A percentile compares a stretch with the other conserved stretches of the same genome.
Conservation (phyloP, 192 early-diverging fungal species). For the Oehlia diaphana region DNA sequence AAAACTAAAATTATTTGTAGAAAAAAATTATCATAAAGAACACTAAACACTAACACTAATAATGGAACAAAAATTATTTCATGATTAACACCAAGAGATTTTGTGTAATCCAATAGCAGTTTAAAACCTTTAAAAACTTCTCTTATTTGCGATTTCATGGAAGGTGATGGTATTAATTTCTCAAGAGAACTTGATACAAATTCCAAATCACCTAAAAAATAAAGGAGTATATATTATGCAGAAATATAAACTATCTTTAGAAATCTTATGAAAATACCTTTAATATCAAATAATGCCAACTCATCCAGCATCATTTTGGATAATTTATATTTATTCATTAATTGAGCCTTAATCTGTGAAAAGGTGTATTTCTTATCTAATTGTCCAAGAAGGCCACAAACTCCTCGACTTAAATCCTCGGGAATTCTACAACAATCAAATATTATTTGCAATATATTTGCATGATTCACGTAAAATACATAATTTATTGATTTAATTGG, state of each 20-base stretch:
- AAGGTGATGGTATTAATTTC: constrained; percentile 38
- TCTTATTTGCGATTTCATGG: constrained; percentile 42
- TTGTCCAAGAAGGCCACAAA: constrained; percentile 58
- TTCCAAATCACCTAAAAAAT: constrained; percentile 47
- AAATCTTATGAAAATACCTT: constrained; percentile 42
- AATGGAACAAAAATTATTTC: constrained; percentile 53
- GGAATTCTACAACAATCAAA: constrained; percentile 72
- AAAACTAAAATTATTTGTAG: background rate
- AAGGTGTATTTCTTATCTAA: constrained; percentile 58
- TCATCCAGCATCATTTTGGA: constrained; percentile 64
- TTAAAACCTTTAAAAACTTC: constrained; percentile 44
- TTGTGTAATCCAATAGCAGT: constrained; percentile 40
- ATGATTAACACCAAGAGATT: constrained; percentile 50
- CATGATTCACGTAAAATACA: constrained; percentile 73
- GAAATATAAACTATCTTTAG: background rate
- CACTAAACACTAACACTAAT: constrained; percentile 50
- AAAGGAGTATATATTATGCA: background rate
- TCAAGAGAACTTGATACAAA: constrained; percentile 46
- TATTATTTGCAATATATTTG: constrained; percentile 69
- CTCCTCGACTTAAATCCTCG: constrained; percentile 52
- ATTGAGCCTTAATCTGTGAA: constrained; percentile 58
- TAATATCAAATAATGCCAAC: constrained; percentile 61
- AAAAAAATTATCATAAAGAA: background rate
- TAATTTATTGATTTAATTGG: constrained; percentile 57
- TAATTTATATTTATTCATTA: constrained; percentile 60